Evolutionary conservation across 441 rosid species (phyloP), one percentile per base, ranked within the genome.

Genomic region (Pelargonium exstipulatum): DNA sequence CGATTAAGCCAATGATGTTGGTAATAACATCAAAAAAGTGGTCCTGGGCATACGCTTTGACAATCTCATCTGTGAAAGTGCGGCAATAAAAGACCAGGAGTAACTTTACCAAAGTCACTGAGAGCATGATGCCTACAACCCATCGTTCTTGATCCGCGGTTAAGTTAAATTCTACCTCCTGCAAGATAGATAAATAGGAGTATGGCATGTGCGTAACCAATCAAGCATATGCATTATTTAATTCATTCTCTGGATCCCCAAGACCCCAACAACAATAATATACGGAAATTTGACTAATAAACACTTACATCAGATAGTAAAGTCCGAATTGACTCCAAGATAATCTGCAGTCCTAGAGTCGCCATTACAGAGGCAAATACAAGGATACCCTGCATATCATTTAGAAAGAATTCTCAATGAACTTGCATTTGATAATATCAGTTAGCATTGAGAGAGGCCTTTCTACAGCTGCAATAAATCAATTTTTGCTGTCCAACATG

Each of bases 291-390:
- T 48, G 14, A 10, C 4, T 49, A 13, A 49, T 13, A n/a, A 49
- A 49, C 57, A 17, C 24, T 2, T 77, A 84, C 92, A 85, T 82
- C 74, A 64, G 83, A 60, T 66, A 82, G 4, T 45, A 89, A 80
- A 67, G 82, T 77, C 66, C 92, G 83, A 13, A 67, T 61, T 49
- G 92, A 87, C 77, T 87, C 95, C 0, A 89, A 72, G 42, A 89
- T 67, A 49, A 89, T 82, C 73, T 89, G 95, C 42, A 89, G 66
- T 62, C 92, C 95, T 7, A 89, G 90, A 68, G 89, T 84, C 53
- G 92, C 88, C 90, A 89, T 89, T 13, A 83, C 89, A 3, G 90
- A 89, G 45, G 95, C 95, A 73, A 89, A 89, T 71, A 89, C 90
- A 75, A 86, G 78, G 69, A 89, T 89, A 1, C 92, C 90, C 92